phyloP scores from a whole-genome alignment of 495 filamentous ascomycete species.

The Hypoxylon trugodes region DNA sequence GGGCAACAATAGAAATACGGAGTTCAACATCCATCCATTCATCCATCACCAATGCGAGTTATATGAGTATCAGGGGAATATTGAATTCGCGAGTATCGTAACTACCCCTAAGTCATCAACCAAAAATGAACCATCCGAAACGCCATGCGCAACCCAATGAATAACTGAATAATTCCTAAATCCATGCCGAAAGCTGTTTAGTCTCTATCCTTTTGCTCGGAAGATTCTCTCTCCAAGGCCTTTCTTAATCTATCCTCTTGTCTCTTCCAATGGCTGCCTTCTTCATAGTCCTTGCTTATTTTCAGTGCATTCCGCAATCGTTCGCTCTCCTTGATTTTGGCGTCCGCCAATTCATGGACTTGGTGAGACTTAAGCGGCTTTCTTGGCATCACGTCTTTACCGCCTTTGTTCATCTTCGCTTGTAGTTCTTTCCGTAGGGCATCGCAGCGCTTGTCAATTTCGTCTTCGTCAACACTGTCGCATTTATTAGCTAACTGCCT shows the following conservation, averaged over 20 bases:
- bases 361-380: constrained; percentile 84
- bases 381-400: constrained; percentile 47
- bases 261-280: constrained; percentile 77
- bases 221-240: constrained; percentile 57
- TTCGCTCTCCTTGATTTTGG: constrained; percentile 97
- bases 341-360: constrained; percentile 94
- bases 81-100: constrained; percentile 2
- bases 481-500: not conserved
- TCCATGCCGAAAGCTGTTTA: not conserved
- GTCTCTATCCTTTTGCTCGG: constrained; percentile 44
- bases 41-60: not conserved
- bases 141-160: constrained; percentile 18
- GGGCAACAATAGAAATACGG: constrained; percentile 18
- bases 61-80: not conserved
- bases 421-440: constrained; percentile 70
- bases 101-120: not conserved
- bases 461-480: constrained; percentile 75
- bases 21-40: not conserved
- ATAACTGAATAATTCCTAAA: constrained; percentile 3
- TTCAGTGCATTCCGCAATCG: constrained; percentile 86
- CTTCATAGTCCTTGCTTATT: constrained; percentile 87
- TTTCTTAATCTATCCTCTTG: constrained; percentile 75
- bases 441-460: constrained; percentile 74
- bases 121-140: constrained; percentile 15
- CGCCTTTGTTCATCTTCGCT: constrained; percentile 57